These are phyloP conservation scores for Suhomyces coccinellae DNA, from an alignment of 1,139 yeast species.

Conservation along the genomic window DNA sequence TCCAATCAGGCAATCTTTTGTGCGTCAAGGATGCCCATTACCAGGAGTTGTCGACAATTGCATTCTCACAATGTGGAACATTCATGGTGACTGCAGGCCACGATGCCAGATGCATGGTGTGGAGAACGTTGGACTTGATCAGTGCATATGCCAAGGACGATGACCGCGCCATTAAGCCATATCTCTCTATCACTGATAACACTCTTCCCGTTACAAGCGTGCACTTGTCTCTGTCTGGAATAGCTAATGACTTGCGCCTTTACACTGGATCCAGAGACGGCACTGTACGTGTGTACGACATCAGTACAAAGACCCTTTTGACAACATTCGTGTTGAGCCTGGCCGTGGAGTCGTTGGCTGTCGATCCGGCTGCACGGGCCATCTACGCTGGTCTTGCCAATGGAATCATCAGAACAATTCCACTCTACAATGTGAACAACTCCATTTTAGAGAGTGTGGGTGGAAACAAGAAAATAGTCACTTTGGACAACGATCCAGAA, in stretches of 20 bases:
- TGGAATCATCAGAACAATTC: conserved; percentile 62
- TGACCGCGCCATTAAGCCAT: conserved; percentile 37
- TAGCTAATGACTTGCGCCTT: conserved; percentile 59
- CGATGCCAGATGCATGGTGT: conserved; percentile 77
- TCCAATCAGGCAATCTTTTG: conserved; percentile 72
- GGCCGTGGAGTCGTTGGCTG: conserved; percentile 57
- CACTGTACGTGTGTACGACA: conserved; percentile 67
- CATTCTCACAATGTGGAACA: conserved; percentile 64
- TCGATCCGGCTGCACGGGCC: conserved; percentile 83
- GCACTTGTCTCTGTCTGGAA: conserved; percentile 47
- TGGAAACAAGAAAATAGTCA: conserved; percentile 54
- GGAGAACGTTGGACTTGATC: conserved; percentile 68
- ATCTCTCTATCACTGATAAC: conserved; percentile 66
- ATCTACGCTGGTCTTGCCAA: conserved; percentile 67
- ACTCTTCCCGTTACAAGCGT: conserved; percentile 73
- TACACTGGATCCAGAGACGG: conserved; percentile 74
- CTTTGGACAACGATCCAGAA: conserved; percentile 52
- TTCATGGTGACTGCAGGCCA: conserved; percentile 73
- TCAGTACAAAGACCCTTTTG: conserved; percentile 46
- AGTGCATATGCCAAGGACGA: conserved; percentile 29
- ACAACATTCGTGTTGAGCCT: conserved; percentile 70
- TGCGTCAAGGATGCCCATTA: conserved; percentile 82
- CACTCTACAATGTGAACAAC: conserved; percentile 52
- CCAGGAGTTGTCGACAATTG: conserved; percentile 64
- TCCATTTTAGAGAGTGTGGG: conserved; percentile 55